Evolutionary conservation across 148 eudicot species (phyloP).

Genomic region (Bassia scoparia): DNA sequence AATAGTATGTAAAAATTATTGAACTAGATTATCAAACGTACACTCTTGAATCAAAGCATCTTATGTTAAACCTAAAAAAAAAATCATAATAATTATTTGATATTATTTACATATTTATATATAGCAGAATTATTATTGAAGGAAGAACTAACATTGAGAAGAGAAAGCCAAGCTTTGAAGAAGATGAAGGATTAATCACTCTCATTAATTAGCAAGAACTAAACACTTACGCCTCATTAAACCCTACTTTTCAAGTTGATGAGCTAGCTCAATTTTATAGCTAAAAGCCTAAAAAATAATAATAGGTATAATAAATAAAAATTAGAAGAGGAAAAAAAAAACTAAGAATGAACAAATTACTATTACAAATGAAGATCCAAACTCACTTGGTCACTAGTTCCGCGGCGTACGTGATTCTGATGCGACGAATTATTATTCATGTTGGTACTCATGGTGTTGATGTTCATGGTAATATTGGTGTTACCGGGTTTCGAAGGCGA

Average conservation of each 20-base stretch:
- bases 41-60: too few relatives aligned
- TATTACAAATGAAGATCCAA: conserved; percentile 87
- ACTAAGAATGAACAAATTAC: neutral
- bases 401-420: conserved; percentile 34
- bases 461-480: conserved; percentile 1
- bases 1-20: too few relatives aligned
- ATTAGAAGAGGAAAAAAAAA: neutral
- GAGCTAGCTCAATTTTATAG: conserved; percentile 1
- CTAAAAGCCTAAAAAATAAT: neutral
- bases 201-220: conserved; percentile 8
- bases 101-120: conserved; percentile 4
- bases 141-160: neutral
- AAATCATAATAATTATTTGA: neutral
- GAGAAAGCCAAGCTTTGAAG: conserved; percentile 1
- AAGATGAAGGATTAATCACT: conserved; percentile 1
- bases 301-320: neutral
- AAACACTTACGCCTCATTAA: neutral
- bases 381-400: conserved; percentile 73
- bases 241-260: neutral
- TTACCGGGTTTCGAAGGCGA: neutral
- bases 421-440: too few relatives aligned
- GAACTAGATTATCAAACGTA: too few relatives aligned
- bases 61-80: too few relatives aligned
- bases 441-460: too few relatives aligned
- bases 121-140: neutral